Percentiles rank a stretch among this genome's conserved stretches.
Evolutionary conservation across 305 asterid genomes (phyloP).

Genomic region (Fraxinus xanthoxyloides): DNA sequence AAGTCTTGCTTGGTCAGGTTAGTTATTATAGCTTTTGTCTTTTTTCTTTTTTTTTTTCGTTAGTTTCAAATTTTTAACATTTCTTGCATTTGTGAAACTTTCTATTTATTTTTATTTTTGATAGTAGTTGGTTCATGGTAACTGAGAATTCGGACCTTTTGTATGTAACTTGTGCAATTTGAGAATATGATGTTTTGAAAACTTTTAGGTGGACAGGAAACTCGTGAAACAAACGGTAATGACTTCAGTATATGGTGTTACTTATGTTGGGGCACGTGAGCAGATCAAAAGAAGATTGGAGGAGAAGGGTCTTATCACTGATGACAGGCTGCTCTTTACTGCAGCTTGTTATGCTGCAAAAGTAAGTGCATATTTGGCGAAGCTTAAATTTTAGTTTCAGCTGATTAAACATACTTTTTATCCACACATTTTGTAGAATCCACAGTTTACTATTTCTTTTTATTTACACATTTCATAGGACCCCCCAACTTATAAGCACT

Average conservation of each 20-base stretch:
- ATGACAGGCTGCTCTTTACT: constrained; percentile 60
- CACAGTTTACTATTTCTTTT: not conserved
- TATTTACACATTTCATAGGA: not conserved
- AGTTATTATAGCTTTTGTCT: not conserved
- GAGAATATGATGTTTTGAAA: constrained; percentile 28
- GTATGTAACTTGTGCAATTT: constrained; percentile 17
- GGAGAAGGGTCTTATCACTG: constrained; percentile 81
- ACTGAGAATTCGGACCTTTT: not conserved
- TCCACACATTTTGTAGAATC: not conserved
- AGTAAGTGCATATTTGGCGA: constrained; percentile 34
- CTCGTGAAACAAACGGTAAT: constrained; percentile 90
- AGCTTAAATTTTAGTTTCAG: not conserved
- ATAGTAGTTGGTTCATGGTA: constrained; percentile 4
- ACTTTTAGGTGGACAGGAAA: constrained; percentile 79
- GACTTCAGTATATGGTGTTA: constrained; percentile 95
- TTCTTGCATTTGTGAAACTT: not conserved
- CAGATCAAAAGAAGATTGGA: constrained; percentile 80
- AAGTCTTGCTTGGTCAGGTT: constrained; percentile 73
- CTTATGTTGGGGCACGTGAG: constrained; percentile 87
- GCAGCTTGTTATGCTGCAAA: constrained; percentile 91
- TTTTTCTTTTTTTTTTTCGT: not conserved
- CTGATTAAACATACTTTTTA: not conserved
- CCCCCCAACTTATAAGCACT: not conserved
- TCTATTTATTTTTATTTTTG: not conserved
- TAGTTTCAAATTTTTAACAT: not conserved